Conservation (phyloP, 176 grass and related monocot genomes). For the Carex myosuroides region DNA sequence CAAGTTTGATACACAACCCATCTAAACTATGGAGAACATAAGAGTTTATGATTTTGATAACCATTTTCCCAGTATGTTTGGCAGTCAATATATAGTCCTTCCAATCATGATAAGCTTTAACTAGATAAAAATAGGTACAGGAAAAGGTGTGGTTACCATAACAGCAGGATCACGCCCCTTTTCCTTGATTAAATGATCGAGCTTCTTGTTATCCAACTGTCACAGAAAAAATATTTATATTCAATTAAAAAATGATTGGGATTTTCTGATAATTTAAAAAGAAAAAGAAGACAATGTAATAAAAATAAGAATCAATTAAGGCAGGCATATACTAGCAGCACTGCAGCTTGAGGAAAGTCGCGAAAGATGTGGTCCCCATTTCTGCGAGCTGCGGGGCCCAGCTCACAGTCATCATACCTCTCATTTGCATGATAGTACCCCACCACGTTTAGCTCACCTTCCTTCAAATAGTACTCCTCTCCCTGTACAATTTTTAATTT, state of each 20-base stretch:
- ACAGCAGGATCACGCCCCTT: slow-evolving; percentile 38
- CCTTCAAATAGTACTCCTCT: slow-evolving; percentile 62
- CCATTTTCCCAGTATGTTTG: background rate
- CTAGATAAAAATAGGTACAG: background rate
- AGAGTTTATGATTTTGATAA: background rate
- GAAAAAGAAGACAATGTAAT: background rate
- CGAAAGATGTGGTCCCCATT: slow-evolving; percentile 93
- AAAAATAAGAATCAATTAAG: background rate
- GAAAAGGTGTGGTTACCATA: slow-evolving; percentile 35
- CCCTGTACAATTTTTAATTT: slow-evolving; percentile 13
- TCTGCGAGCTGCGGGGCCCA: slow-evolving; percentile 66
- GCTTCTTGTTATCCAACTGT: slow-evolving; percentile 79
- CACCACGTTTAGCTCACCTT: slow-evolving; percentile 57
- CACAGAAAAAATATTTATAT: background rate
- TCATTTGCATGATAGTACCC: slow-evolving; percentile 99
- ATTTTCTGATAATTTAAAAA: slow-evolving; percentile 6
- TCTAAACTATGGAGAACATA: background rate
- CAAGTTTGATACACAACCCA: background rate
- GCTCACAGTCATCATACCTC: slow-evolving; percentile 54
- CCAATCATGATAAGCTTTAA: background rate
- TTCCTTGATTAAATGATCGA: slow-evolving; percentile 47
- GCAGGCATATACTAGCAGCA: slow-evolving; percentile 48
- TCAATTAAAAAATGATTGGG: slow-evolving; percentile 12
- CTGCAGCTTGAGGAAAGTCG: slow-evolving; percentile 77
- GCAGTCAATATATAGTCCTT: background rate